These are phyloP conservation scores for Paxillus ammoniavirescens DNA, from an alignment of 768 basidiomycete species.

Conservation along the genomic window DNA sequence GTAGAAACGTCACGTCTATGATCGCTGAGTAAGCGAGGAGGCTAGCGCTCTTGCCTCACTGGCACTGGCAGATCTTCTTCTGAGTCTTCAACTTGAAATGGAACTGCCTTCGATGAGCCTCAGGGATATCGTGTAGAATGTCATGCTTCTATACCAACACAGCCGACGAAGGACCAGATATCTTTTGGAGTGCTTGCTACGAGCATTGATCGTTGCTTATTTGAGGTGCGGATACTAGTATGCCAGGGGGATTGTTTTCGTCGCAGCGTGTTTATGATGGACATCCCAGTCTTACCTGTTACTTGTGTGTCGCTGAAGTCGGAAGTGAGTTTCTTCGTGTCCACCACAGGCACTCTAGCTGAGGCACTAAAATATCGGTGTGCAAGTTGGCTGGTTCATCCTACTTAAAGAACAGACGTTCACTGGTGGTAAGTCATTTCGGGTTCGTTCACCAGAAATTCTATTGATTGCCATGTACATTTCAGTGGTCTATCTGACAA, in stretches of 20 bases:
- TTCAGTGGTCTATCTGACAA: neutral
- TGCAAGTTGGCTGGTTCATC: neutral
- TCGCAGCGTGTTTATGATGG: neutral
- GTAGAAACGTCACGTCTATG: no score
- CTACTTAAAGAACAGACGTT: neutral
- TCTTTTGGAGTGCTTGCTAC: neutral
- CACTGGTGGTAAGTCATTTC: neutral
- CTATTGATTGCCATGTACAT: neutral
- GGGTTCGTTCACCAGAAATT: neutral
- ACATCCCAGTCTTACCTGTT: neutral
- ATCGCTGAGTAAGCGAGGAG: no score
- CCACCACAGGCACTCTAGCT: neutral
- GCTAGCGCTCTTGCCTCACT: neutral
- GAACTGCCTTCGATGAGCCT: no score
- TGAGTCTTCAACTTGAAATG: no score
- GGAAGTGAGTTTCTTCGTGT: neutral
- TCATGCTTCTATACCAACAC: neutral
- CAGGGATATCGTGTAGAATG: neutral
- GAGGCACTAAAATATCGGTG: neutral
- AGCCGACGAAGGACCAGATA: neutral
- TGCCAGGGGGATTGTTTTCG: neutral
- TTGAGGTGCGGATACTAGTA: neutral
- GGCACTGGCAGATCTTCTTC: neutral
- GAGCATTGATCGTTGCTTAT: neutral
- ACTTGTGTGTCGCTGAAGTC: neutral